Percentiles rank a stretch among this genome's conserved stretches.
Conservation (phyloP, 352 stramenopile species). For the Pseudoperonospora humuli region DNA sequence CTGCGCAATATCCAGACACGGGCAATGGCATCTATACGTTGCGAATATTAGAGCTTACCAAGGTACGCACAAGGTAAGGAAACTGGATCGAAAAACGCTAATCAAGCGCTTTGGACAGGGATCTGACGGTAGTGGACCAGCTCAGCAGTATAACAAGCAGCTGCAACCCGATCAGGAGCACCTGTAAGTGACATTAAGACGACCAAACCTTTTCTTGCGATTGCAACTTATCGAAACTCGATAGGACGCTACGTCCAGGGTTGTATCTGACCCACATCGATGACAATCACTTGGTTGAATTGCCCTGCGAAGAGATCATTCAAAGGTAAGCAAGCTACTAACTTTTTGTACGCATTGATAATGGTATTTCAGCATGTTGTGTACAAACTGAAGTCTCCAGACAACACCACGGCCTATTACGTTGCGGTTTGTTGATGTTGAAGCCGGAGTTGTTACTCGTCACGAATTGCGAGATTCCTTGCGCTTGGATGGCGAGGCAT, state of each 20-base stretch:
- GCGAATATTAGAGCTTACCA: slow-evolving; percentile 64
- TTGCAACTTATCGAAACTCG: not conserved
- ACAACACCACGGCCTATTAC: slow-evolving; percentile 44
- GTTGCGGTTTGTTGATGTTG: slow-evolving; percentile 66
- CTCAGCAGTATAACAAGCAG: too few relatives aligned
- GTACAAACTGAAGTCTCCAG: too few relatives aligned
- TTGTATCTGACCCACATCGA: slow-evolving; percentile 81
- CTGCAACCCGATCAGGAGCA: too few relatives aligned
- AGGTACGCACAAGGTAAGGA: too few relatives aligned
- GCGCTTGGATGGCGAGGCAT: too few relatives aligned
- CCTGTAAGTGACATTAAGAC: too few relatives aligned
- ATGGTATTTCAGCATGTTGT: too few relatives aligned
- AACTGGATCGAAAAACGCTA: too few relatives aligned
- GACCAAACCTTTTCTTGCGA: not conserved
- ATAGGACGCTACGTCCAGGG: slow-evolving; percentile 48
- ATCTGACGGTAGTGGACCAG: too few relatives aligned
- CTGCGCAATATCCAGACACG: slow-evolving; percentile 72
- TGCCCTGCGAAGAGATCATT: slow-evolving; percentile 61
- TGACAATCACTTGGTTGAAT: slow-evolving; percentile 51
- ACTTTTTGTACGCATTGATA: too few relatives aligned
- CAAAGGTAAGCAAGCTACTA: slow-evolving; percentile 22
- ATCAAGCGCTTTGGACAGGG: too few relatives aligned
- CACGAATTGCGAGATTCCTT: slow-evolving; percentile 69
- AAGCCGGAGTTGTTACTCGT: too few relatives aligned
- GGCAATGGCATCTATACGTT: slow-evolving; percentile 83